phyloP scores from a whole-genome alignment of 345 rosid species.

The Eucalyptus virginea region DNA sequence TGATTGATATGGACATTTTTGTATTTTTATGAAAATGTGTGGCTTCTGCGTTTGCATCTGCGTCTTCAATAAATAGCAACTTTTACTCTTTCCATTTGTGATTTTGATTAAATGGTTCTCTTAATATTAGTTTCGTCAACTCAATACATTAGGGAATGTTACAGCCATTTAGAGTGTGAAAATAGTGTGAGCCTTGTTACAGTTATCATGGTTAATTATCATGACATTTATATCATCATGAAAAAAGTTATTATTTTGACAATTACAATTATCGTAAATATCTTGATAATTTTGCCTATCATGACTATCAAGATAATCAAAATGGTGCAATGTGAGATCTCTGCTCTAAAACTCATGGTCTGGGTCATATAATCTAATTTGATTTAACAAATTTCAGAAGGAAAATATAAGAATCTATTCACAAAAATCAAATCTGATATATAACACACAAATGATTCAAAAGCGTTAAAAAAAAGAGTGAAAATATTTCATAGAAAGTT shows the following conservation, averaged over 20 bases:
- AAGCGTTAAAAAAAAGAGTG: neutral
- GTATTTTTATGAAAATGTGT: neutral
- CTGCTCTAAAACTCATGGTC: neutral
- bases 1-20: neutral
- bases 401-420: neutral
- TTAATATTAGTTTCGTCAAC: neutral
- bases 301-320: neutral
- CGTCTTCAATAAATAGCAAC: neutral
- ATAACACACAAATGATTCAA: neutral
- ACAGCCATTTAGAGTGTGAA: neutral
- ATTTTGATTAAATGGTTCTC: neutral
- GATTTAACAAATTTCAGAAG: too few species aligned
- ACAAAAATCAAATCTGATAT: accelerated
- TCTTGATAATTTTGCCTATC: neutral
- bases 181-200: too few species aligned
- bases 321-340: neutral
- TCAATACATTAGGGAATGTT: neutral
- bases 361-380: accelerated
- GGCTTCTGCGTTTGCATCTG: neutral
- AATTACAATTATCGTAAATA: accelerated
- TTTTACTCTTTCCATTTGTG: neutral
- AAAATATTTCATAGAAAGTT: too few species aligned
- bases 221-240: too few species aligned
- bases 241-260: neutral
- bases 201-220: neutral